Evolutionary conservation across 139 green algal species (phyloP), one percentile per base, ranked within the genome.

Genomic region (Coelastrella sp.): DNA sequence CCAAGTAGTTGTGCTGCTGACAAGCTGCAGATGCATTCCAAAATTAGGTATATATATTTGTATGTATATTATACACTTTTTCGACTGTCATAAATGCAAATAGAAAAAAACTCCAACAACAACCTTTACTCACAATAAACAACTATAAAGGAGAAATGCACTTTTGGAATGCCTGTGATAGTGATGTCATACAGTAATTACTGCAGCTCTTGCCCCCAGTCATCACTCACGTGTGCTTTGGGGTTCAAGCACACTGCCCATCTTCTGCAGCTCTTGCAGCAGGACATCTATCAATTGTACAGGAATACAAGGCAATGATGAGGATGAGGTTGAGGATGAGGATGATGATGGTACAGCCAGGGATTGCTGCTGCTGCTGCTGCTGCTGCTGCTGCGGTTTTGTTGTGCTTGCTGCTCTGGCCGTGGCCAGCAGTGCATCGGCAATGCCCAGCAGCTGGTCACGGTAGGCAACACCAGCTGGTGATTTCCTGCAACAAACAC

Each of bases 321-420:
- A 49, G 1, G 35, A 49, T 49, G 35, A 49, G 35, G 35, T 5
- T 49, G 35, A 49, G 1, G 35, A 49, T 49, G 35, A 49, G 35
- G 35, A 49, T 49, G 35, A 49, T 49, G 35, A 49, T 49, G 1
- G 59, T 61, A 75, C 60, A 70, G 57, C 56, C 79, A 84, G 56
- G 15, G 9, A 9, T 49, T 66, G 78, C 78, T 65, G 78, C 80
- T 74, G 59, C 82, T 20, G 78, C 78, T 83, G 78, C 78, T 83
- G 81, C 81, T 86, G 80, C 80, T 86, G 80, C 80, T 86, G 80
- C 60, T 86, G 60, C 60, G 60, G 80, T 17, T 85, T 58, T 22
- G 19, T 10, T 27, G 5, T 25, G 12, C 22, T 58, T 63, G 82
- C 60, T 25, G 25, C 82, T 25, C 63, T 66, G 19, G 82, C 65